Base-by-base conservation (phyloP, 768 basidiomycete genomes). In the Exsudoporus frostii region DNA sequence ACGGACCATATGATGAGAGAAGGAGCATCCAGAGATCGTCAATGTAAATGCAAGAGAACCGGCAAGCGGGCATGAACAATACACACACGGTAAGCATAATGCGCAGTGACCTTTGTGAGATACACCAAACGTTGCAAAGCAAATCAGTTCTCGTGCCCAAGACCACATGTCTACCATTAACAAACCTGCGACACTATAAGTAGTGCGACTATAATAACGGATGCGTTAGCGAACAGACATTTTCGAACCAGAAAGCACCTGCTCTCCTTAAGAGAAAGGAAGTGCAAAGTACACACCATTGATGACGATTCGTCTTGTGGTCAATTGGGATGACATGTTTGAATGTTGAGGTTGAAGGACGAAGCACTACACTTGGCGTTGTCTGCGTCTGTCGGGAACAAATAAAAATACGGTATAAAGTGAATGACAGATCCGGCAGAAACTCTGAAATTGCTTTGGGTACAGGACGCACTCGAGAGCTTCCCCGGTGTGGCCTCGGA, bases 11-110 rank as follows among this genome's bases (percentile, higher is more conserved):
- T 10, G 13, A 34, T 14, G 11, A 29, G 17, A 27, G 27, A 13
- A 24, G 43, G 27, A 44, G 44, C 33, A 41, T 43, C 52, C 20
- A 25, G 14, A 10, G 5, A 17, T 42, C 5, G 43, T 36, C 19
- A 44, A 43, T 25, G 25, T 38, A 19, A 46, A 42, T 24, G 20
- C 25, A 37, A 30, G 51, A 2, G 40, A 41, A 33, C 15, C 3
- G 4, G 34, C 10, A n/a, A 33, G 13, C 14, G 17, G 30, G 20
- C 24, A 33, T 25, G 27, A 45, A 48, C 25, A 14, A 25, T 24
- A 74, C 84, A 61, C 56, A 88, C 88, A 65, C 80, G 77, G 55
- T 90, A 74, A 29, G 88, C 85, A 67, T 90, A 91, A 67, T 85
- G 90, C 57, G 85, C 71, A 32, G 88, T 90, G 71, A 84, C 85